Base-by-base conservation (phyloP, 164 flowering plant genomes). In the Berberis vulgaris region DNA sequence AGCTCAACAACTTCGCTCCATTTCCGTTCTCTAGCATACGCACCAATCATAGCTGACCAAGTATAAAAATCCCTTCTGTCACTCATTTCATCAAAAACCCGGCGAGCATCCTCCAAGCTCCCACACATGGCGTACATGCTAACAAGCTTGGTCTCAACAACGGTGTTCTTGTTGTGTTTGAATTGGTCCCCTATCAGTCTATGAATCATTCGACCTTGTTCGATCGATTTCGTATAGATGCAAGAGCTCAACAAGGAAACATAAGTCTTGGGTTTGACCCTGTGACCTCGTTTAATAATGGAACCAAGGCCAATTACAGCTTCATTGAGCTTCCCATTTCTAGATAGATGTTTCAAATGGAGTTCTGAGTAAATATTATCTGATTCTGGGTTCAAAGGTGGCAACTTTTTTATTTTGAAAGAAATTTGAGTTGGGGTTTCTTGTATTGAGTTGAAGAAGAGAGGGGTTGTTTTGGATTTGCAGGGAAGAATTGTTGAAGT, bases 51-150 rank as follows among this genome's bases (percentile, higher is more conserved):
- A 5, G 75, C 72, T 2, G 78, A 65, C 73, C 75, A 75, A 41
- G 73, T 52, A 26, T 0, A 26, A 65, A 71, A 75, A 49, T 71
- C 41, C 40, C 69, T 75, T 44, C 73, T 65, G 42, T 65, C 68
- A 5, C 13, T 43, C 70, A 75, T 71, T 69, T 59, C 59, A 6
- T 60, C 60, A 56, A 75, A 75, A n/a, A 75, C 73, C 5, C 12
- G 54, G 11, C 73, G 65, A 12, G 78, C 78, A 49, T 65, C 71
- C 3, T 65, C 57, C 62, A 75, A 72, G 42, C 70, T 66, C 3
- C 75, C 75, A 52, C 78, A 75, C 63, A 68, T 72, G 0, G 75
- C 65, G 61, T 72, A 75, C 78, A 75, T 75, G 49, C 73, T 72
- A 41, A 75, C 55, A 45, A 75, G 70, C 50, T 72, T 75, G 47